Base-by-base conservation (phyloP, 2,329 filamentous ascomycete genomes). In the Simplicillium aogashimaense region DNA sequence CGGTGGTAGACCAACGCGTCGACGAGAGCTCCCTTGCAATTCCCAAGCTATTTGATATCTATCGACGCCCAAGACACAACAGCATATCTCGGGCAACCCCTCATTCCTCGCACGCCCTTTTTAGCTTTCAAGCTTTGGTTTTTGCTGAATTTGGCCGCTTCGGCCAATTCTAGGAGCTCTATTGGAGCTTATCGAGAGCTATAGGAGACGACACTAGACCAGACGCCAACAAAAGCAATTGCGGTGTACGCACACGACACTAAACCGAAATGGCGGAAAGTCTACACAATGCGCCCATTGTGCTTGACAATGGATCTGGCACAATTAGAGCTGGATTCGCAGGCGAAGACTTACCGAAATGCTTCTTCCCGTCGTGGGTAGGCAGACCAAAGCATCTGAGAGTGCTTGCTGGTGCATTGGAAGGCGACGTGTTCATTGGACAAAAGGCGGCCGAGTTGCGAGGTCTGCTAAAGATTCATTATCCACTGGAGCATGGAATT, bases 221-320 rank as follows among this genome's bases (percentile, higher is more conserved):
- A 29, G 29, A 17, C n/a, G 29, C 25, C 25, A 14, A 20, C 28
- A 5, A 16, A 16, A 29, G 6, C 13, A 33, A 7, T n/a, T 14
- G n/a, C 20, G 12, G 33, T 31, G 18, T 29, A 32, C 31, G 9
- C 14, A 25, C 13, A 37, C 20, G 16, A 43, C 38, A 36, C 20
- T 41, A 29, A 14, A 20, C 41, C 36, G 53, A 29, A 39, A 78
- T 78, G 74, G 64, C 72, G 46, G 74, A 78, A 49, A 69, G 69
- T 42, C 79, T 97, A 41, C 92, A 95, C 72, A 98, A 98, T 73
- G 89, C 88, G 51, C 89, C 92, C 44, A 95, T 98, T 63, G 92
- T 98, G 59, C 85, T 98, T 56, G 92, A 98, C 76, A 98, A 98
- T 68, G 92, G 92, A 56, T 95, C 89, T 50, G 92, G 92, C 49